Base-by-base conservation (phyloP, 2,329 filamentous ascomycete species). In the Aspergillus pseudonomiae region DNA sequence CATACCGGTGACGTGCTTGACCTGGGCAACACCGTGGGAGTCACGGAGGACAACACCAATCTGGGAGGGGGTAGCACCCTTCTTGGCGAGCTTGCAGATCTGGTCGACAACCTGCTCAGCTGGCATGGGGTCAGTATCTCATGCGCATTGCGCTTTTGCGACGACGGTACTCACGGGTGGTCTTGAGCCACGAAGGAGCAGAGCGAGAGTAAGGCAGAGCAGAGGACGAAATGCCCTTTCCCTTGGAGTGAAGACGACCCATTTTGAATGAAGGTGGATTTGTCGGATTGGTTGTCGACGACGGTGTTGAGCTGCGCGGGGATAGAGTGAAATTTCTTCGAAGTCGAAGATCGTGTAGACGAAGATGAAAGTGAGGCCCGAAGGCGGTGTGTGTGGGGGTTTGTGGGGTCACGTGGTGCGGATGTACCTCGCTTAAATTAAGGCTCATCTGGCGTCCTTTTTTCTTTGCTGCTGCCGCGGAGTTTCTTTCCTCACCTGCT, bases 1-100 rank as follows among this genome's bases (percentile, higher is more conserved):
- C 91, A 79, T 92, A 96, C 93, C 93, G 81, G 94, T 97, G 74
- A 97, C 93, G 79, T 96, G 86, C 88, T 95, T 96, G 85, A 97
- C 94, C 86, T 98, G 95, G 77, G 95, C 92, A 83, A 99, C 88
- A 81, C 96, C 96, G 86, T 99, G 95, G 80, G 91, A 93, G 85
- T 99, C 96, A 87, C 96, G 90, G 81, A 99, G 92, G 78, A 98
- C 86, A 81, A 98, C 94, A 91, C 96, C 95, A 78, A 99, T 99
- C 88, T 98, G 94, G 71, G 94, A 97, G 77, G 95, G 95, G 73
- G 94, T 97, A 75, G 93, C 93, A 86, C 96, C 95, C 91, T 98
- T 98, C 87, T 92, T 94, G 80, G 95, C 95, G 81, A 98, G 91
- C 88, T 96, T 96, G 86, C 91, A 94, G 86, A 99, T 99, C 73